Evolutionary conservation across 495 filamentous ascomycete species (phyloP).

Genomic region (Xylaria acuta): DNA sequence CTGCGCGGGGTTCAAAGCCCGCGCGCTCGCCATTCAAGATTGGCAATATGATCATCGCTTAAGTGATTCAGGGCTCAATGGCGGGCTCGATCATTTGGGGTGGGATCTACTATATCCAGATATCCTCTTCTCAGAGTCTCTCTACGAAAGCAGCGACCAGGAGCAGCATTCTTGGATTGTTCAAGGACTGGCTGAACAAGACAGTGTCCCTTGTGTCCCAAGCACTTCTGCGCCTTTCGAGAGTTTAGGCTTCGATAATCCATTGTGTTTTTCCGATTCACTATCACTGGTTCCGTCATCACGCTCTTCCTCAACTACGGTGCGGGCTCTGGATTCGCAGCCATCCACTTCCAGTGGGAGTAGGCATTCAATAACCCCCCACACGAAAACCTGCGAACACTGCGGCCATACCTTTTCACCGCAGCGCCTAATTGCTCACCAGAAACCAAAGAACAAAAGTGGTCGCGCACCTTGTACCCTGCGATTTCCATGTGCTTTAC

Average conservation of each 20-base stretch:
- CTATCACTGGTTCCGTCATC: neutral
- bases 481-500: neutral
- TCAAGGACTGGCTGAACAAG: neutral
- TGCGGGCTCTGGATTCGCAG: neutral
- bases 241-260: neutral
- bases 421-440: neutral
- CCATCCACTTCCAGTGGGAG: neutral
- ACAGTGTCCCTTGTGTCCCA: neutral
- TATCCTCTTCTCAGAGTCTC: neutral
- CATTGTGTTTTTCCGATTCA: neutral
- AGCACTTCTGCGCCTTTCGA: neutral
- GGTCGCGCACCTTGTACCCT: neutral
- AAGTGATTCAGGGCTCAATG: neutral
- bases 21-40: neutral
- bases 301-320: neutral
- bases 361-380: neutral
- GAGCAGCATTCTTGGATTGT: neutral
- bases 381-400: neutral
- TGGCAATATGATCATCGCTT: conserved; percentile 1
- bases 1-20: neutral
- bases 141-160: conserved; percentile 1
- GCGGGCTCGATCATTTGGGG: neutral
- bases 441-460: neutral
- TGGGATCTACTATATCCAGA: neutral
- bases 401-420: neutral